Conservation (phyloP, 208 protist species). For the Wallacemonas rigidus region DNA sequence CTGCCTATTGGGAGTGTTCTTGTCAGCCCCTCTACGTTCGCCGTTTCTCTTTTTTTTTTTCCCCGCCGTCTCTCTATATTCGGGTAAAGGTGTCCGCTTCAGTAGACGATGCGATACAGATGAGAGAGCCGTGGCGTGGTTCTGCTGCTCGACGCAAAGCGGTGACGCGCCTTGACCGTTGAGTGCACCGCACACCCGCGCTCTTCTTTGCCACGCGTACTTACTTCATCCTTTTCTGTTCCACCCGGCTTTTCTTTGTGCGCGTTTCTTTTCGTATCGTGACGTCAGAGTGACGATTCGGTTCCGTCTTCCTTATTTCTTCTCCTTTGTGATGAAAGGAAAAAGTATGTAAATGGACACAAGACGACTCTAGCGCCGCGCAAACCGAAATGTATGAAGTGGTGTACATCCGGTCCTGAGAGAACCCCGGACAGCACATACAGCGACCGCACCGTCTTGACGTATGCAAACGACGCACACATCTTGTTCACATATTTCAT, state of each 20-base stretch:
- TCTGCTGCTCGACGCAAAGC: neutral
- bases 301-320: neutral
- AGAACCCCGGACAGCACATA: too few species aligned
- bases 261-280: neutral
- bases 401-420: too few species aligned
- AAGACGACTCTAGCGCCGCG: too few species aligned
- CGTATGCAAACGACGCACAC: too few species aligned
- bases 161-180: neutral
- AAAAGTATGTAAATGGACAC: too few species aligned
- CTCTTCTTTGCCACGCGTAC: neutral
- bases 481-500: too few species aligned
- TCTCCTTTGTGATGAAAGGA: too few species aligned
- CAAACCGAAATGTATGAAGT: too few species aligned
- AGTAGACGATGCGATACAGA: neutral
- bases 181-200: neutral
- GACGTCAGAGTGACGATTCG: neutral
- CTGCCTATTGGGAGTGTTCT: too few species aligned
- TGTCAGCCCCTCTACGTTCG: too few species aligned
- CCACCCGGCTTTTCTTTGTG: constrained; percentile 9
- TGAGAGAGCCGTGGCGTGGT: neutral
- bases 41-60: constrained; percentile 23
- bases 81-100: neutral
- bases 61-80: constrained; percentile 1
- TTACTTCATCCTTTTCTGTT: constrained; percentile 5
- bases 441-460: too few species aligned